These are phyloP conservation scores for Paraphoma chrysanthemicola DNA, from an alignment of 2,329 filamentous ascomycete species.

Conservation along the genomic window DNA sequence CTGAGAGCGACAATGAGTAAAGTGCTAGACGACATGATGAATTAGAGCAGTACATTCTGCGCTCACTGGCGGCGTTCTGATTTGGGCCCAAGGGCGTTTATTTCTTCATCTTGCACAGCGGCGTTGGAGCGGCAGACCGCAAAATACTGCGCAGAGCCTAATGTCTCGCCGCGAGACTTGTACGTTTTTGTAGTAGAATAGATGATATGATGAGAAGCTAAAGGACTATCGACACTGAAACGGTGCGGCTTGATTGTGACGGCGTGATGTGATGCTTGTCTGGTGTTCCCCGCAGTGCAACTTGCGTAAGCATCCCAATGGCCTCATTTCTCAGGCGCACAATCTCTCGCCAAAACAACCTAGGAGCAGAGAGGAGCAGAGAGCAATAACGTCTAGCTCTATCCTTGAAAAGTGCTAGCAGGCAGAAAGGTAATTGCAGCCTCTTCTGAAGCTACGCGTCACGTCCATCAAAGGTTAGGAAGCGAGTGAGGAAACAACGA, in stretches of 20 bases:
- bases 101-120: conserved; percentile 13
- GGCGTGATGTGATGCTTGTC: too few species aligned
- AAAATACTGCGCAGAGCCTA: conserved; percentile 12
- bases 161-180: conserved; percentile 17
- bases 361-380: too few species aligned
- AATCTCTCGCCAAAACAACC: too few species aligned
- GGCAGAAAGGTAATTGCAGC: too few species aligned
- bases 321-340: neutral
- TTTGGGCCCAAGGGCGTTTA: conserved; percentile 8
- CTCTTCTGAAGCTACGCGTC: too few species aligned
- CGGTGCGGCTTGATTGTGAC: neutral
- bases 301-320: neutral
- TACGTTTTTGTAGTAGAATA: conserved; percentile 11
- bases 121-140: conserved; percentile 21
- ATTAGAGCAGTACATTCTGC: conserved; percentile 22
- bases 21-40: conserved; percentile 22
- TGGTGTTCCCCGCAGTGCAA: neutral
- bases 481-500: too few species aligned
- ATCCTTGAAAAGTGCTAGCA: too few species aligned
- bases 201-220: neutral
- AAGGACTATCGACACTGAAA: neutral
- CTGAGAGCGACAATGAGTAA: conserved; percentile 42
- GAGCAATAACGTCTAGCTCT: too few species aligned
- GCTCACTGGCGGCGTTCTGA: conserved; percentile 26
- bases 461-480: too few species aligned